These are phyloP conservation scores for Halteria grandinella DNA, from an alignment of 73 alveolate species.

Conservation along the genomic window DNA sequence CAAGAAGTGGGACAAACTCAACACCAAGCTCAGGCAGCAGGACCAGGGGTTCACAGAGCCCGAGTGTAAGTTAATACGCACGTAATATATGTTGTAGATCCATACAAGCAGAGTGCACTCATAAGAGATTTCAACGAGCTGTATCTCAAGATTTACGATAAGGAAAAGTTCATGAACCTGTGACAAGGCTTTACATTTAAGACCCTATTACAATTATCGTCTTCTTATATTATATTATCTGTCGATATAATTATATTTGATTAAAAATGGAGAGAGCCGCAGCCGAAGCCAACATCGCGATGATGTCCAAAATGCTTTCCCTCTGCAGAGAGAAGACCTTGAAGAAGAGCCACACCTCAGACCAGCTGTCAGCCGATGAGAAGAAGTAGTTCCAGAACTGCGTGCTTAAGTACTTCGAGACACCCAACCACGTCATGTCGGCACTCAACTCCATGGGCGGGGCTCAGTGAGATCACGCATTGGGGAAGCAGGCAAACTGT, in stretches of 20 bases:
- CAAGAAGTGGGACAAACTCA: conserved; percentile 78
- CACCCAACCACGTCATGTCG: conserved; percentile 59
- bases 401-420: conserved; percentile 62
- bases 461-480: too few species aligned
- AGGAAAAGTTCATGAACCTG: conserved; percentile 52
- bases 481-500: too few species aligned
- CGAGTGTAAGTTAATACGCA: conserved; percentile 9
- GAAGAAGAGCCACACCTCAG: conserved; percentile 50
- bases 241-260: not conserved
- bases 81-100: conserved; percentile 5
- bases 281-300: conserved; percentile 54
- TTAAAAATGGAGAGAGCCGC: conserved; percentile 8
- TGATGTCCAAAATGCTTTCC: conserved; percentile 53
- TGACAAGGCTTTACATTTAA: not conserved
- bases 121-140: conserved; percentile 75
- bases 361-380: conserved; percentile 60
- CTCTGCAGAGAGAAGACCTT: conserved; percentile 72
- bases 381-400: conserved; percentile 57
- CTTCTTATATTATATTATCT: not conserved
- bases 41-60: conserved; percentile 66
- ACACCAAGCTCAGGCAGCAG: conserved; percentile 51
- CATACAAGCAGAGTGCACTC: conserved; percentile 59
- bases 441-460: conserved; percentile 24
- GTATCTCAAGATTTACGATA: conserved; percentile 75
- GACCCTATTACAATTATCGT: not conserved